A percentile compares a stretch with the other conserved stretches of the same genome.
Evolutionary conservation across 2,329 filamentous ascomycete species (phyloP).

Genomic region (Pyrenophora tritici-repentis): DNA sequence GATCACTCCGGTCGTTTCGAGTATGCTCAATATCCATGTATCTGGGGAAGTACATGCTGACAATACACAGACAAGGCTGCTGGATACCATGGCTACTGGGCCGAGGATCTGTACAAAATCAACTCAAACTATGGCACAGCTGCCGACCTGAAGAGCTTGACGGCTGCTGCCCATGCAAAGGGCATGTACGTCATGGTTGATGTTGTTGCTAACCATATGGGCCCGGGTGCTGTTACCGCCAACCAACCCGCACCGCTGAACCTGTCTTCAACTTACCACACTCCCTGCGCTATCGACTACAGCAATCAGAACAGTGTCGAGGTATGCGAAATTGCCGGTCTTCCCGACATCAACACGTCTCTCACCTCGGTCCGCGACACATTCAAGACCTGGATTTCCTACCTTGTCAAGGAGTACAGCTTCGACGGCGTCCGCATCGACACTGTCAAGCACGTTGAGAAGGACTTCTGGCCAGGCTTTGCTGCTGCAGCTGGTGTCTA

Average conservation of each 20-base stretch:
- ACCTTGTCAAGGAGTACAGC: conserved; percentile 36
- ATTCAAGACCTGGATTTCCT: conserved; percentile 38
- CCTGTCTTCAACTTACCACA: conserved; percentile 34
- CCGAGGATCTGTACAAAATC: conserved; percentile 53
- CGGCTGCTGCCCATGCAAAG: conserved; percentile 52
- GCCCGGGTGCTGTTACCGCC: conserved; percentile 30
- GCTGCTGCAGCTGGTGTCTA: conserved; percentile 62
- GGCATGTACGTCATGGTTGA: conserved; percentile 58
- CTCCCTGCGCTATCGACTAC: conserved; percentile 38
- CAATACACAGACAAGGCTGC: conserved; percentile 43
- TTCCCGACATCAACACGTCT: conserved; percentile 39
- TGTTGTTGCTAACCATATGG: conserved; percentile 57
- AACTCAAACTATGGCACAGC: conserved; percentile 57
- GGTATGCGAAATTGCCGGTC: conserved; percentile 36
- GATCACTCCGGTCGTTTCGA: conserved; percentile 50
- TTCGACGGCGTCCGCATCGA: conserved; percentile 65
- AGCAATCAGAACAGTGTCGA: conserved; percentile 39
- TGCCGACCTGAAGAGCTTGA: conserved; percentile 54
- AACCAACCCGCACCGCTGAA: conserved; percentile 38
- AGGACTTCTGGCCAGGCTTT: conserved; percentile 63
- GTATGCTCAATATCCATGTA: conserved; percentile 20
- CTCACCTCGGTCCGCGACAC: conserved; percentile 30
- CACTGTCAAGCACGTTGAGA: conserved; percentile 65
- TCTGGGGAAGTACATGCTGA: not conserved
- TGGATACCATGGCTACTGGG: conserved; percentile 59